Evolutionary conservation across 768 basidiomycete genomes (phyloP).

Genomic region (Coprinopsis cinerea): DNA sequence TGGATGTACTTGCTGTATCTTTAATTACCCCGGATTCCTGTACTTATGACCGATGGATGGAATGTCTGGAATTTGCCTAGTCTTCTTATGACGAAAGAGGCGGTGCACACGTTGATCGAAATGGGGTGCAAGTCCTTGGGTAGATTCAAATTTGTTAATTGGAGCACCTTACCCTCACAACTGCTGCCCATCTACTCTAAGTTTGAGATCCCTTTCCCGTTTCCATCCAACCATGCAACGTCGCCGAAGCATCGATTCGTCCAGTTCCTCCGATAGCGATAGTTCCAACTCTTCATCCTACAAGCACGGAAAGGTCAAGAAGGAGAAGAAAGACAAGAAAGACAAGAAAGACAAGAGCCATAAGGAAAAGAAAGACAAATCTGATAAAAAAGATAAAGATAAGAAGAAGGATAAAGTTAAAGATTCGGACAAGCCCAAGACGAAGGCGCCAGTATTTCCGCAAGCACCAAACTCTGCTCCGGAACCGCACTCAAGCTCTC

Average conservation of each 20-base stretch:
- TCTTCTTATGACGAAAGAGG: too few relatives aligned
- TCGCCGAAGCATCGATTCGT: slow-evolving; percentile 27
- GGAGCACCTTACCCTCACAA: too few relatives aligned
- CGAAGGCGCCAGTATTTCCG: slow-evolving; percentile 1
- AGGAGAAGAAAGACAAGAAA: slow-evolving; percentile 20
- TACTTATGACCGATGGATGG: too few relatives aligned
- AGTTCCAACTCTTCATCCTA: slow-evolving; percentile 17
- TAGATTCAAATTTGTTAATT: too few relatives aligned
- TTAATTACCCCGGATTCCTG: too few relatives aligned
- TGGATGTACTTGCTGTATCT: too few relatives aligned
- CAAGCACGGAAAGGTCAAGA: slow-evolving; percentile 21
- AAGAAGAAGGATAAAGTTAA: slow-evolving; percentile 15
- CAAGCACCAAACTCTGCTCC: neutral
- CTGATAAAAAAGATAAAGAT: slow-evolving; percentile 22
- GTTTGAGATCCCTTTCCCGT: neutral
- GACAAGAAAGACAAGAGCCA: slow-evolving; percentile 20
- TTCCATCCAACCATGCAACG: slow-evolving; percentile 14
- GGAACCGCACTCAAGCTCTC: neutral
- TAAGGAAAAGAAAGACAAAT: slow-evolving; percentile 18
- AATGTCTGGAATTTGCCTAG: too few relatives aligned
- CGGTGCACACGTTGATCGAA: too few relatives aligned
- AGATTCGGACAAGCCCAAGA: slow-evolving; percentile 7
- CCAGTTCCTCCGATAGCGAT: slow-evolving; percentile 17
- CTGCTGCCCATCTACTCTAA: neutral
- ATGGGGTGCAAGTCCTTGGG: too few relatives aligned